Evolutionary conservation across 495 filamentous ascomycete genomes (phyloP), one percentile per base, ranked within the genome.

Genomic region (Penicillium alfredii): DNA sequence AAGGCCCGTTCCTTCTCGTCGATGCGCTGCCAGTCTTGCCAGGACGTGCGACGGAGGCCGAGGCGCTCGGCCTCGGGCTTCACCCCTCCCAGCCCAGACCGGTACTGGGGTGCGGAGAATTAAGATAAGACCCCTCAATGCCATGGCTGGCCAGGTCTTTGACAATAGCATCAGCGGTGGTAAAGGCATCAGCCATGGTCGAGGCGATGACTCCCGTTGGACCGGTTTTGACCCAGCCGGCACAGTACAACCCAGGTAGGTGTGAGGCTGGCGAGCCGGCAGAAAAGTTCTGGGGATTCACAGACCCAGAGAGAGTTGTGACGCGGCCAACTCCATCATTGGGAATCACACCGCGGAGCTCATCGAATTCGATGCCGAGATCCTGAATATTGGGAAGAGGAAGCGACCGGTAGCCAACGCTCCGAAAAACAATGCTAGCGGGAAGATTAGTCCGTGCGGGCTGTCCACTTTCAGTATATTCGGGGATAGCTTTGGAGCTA

Each of bases 181-280:
- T 73, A 51, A 96, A 96, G 1, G 89, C 93, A 60, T 97, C 93
- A 34, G 81, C 79, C 90, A 98, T 94, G 0, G 92, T 98, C 17
- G 80, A 87, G 7, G 92, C 90, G 57, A 98, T 97, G 3, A 96
- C 90, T 4, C 92, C 92, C 4, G 88, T 94, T 0, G 92, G 93
- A 1, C 92, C 92, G 26, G 86, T 73, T 62, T 97, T 97, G 13
- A 94, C 89, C 92, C 92, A 98, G 3, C 92, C 92, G 13, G 89
- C 86, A 45, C 87, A 90, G 60, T 98, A 98, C 11, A 95, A 51
- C 1, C 93, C 93, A 2, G 85, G 83, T 1, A 94, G 61, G 22
- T 71, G 59, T 17, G 68, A 61, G 14, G 67, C 59, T 5, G 59
- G 21, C 5, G 61, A 66, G 18, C 63, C 52, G 31, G 64, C 63